phyloP scores from a whole-genome alignment of 2,329 filamentous ascomycete genomes.

The Geosmithia putterillii region DNA sequence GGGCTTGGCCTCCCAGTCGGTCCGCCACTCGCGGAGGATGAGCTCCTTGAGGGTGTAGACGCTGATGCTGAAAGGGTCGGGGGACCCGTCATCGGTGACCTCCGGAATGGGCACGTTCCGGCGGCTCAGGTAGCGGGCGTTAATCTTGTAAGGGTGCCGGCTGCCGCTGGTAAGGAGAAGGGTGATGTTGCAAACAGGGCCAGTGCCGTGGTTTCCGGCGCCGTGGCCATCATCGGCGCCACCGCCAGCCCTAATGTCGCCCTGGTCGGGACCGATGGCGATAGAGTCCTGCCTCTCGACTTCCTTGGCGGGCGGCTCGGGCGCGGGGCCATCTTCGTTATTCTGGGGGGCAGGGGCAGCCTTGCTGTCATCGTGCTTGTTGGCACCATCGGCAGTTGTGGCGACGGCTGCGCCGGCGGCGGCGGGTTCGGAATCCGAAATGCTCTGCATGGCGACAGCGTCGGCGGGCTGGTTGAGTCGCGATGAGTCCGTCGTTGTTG shows the following conservation, averaged over 20 bases:
- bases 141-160: slow-evolving; percentile 80
- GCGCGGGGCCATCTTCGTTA: slow-evolving; percentile 14
- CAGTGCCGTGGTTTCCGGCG: slow-evolving; percentile 11
- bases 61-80: slow-evolving; percentile 80
- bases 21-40: slow-evolving; percentile 85
- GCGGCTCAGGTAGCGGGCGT: slow-evolving; percentile 73
- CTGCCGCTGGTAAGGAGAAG: slow-evolving; percentile 71
- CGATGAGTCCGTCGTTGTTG: slow-evolving; percentile 9
- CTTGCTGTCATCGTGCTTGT: background rate
- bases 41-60: slow-evolving; percentile 91
- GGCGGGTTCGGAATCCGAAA: slow-evolving; percentile 12
- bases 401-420: slow-evolving; percentile 7
- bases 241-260: slow-evolving; percentile 23
- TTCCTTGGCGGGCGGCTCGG: slow-evolving; percentile 15
- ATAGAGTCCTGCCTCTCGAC: slow-evolving; percentile 21
- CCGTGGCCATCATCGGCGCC: slow-evolving; percentile 8
- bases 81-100: slow-evolving; percentile 40
- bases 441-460: slow-evolving; percentile 23
- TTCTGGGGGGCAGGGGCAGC: slow-evolving; percentile 19
- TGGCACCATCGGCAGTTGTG: slow-evolving; percentile 5
- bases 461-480: slow-evolving; percentile 20
- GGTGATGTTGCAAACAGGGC: slow-evolving; percentile 57
- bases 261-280: slow-evolving; percentile 30
- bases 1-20: slow-evolving; percentile 81
- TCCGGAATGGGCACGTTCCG: slow-evolving; percentile 67